Evolutionary conservation across 1,139 yeast species (phyloP).

Genomic region (Sugiyamaella xylanicola): DNA sequence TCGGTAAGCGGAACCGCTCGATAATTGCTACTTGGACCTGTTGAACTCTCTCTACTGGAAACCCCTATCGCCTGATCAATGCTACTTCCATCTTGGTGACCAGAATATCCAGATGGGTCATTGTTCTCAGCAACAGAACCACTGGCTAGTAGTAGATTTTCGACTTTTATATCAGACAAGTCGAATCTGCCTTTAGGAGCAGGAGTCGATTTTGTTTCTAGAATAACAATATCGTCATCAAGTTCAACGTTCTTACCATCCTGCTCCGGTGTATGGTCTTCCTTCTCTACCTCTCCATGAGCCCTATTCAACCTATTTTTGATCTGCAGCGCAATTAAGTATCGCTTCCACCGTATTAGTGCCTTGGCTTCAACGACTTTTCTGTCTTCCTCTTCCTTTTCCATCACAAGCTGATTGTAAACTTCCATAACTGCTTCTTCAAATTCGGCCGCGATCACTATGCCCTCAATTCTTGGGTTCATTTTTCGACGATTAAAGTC

Average conservation of each 20-base stretch:
- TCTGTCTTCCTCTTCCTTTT: slow-evolving; percentile 52
- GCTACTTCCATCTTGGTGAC: background rate
- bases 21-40: background rate
- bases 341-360: slow-evolving; percentile 69
- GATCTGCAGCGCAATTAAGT: slow-evolving; percentile 72
- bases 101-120: background rate
- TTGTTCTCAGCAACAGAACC: background rate
- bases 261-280: slow-evolving; percentile 22
- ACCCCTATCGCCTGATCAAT: background rate
- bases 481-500: slow-evolving; percentile 61
- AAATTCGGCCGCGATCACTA: slow-evolving; percentile 66
- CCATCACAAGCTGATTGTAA: slow-evolving; percentile 58
- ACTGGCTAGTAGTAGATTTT: background rate
- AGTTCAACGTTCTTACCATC: slow-evolving; percentile 11
- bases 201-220: background rate
- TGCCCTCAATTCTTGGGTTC: slow-evolving; percentile 73
- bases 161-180: slow-evolving; percentile 11
- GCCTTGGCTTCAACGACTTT: slow-evolving; percentile 54
- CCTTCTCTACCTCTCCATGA: slow-evolving; percentile 63
- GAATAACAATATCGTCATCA: background rate
- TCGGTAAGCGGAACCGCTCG: background rate
- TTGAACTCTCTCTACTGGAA: background rate
- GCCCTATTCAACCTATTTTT: slow-evolving; percentile 62
- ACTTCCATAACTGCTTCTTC: slow-evolving; percentile 67
- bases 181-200: slow-evolving; percentile 1